These are phyloP conservation scores for Fusarium tjaetaba DNA, from an alignment of 2,329 filamentous ascomycete species.

Conservation along the genomic window DNA sequence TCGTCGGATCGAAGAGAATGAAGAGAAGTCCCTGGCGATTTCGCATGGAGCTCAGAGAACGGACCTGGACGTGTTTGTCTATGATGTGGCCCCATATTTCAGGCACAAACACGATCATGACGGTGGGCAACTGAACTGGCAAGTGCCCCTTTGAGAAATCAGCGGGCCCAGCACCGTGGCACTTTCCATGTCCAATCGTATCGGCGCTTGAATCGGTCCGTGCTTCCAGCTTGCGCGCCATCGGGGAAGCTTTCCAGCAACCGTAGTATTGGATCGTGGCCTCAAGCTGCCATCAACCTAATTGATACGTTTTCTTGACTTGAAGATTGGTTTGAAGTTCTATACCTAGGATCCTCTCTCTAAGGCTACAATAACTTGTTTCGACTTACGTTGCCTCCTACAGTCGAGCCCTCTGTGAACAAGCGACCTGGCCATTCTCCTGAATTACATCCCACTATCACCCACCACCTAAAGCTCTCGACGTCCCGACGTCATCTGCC, in stretches of 20 bases:
- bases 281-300: slow-evolving; percentile 36
- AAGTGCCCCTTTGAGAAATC: slow-evolving; percentile 25
- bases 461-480: slow-evolving; percentile 22
- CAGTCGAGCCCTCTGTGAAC: not conserved
- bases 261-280: slow-evolving; percentile 42
- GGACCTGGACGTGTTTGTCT: slow-evolving; percentile 33
- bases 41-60: slow-evolving; percentile 31
- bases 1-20: slow-evolving; percentile 43
- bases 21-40: slow-evolving; percentile 46
- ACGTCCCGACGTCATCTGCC: slow-evolving; percentile 38
- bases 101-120: slow-evolving; percentile 45
- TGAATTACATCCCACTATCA: slow-evolving; percentile 41
- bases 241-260: slow-evolving; percentile 37
- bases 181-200: slow-evolving; percentile 32
- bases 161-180: slow-evolving; percentile 14
- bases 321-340: slow-evolving; percentile 1
- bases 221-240: slow-evolving; percentile 39
- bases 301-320: slow-evolving; percentile 21
- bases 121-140: slow-evolving; percentile 5
- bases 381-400: not conserved
- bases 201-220: slow-evolving; percentile 44
- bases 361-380: not conserved
- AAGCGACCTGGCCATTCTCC: slow-evolving; percentile 12
- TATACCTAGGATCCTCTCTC: not conserved
- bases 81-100: slow-evolving; percentile 45